Percentiles rank a stretch among this genome's conserved stretches.
Evolutionary conservation across 169 alveolate species (phyloP).

Genomic region (Ichthyophthirius multifiliis): DNA sequence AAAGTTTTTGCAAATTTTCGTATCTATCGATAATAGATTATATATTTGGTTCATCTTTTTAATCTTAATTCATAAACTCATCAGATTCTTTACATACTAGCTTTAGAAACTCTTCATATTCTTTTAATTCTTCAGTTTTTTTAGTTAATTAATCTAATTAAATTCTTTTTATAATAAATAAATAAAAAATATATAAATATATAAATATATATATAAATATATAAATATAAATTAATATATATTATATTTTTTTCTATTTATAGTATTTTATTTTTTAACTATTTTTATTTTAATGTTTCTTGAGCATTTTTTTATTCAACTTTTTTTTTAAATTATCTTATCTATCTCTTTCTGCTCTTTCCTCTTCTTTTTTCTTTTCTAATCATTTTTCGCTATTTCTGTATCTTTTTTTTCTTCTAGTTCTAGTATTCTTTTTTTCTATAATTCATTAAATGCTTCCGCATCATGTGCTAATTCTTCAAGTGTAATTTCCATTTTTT

Average conservation of each 20-base stretch:
- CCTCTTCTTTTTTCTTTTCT: not conserved
- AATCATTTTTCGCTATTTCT: slow-evolving; percentile 7
- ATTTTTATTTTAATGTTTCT: not conserved
- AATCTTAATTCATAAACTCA: not conserved
- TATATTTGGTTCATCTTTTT: slow-evolving; percentile 1
- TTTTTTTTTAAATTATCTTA: not conserved
- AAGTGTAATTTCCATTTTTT: not conserved
- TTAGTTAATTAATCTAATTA: not conserved
- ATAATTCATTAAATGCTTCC: not conserved
- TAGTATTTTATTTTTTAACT: no score
- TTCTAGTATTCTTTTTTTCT: not conserved
- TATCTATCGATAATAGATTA: not conserved
- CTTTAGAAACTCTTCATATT: not conserved
- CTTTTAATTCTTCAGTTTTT: not conserved
- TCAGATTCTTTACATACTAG: not conserved
- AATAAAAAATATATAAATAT: not conserved
- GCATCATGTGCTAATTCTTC: slow-evolving; percentile 9
- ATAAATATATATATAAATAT: no score
- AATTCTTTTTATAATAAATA: not conserved
- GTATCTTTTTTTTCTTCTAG: slow-evolving; percentile 1
- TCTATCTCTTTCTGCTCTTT: not conserved
- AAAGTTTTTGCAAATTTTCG: not conserved
- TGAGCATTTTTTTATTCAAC: not conserved
- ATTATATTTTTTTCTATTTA: no score
- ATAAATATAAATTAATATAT: no score